Evolutionary conservation across 192 early-diverging fungal species (phyloP), one percentile per base, ranked within the genome.

Genomic region (Mortierella antarctica): DNA sequence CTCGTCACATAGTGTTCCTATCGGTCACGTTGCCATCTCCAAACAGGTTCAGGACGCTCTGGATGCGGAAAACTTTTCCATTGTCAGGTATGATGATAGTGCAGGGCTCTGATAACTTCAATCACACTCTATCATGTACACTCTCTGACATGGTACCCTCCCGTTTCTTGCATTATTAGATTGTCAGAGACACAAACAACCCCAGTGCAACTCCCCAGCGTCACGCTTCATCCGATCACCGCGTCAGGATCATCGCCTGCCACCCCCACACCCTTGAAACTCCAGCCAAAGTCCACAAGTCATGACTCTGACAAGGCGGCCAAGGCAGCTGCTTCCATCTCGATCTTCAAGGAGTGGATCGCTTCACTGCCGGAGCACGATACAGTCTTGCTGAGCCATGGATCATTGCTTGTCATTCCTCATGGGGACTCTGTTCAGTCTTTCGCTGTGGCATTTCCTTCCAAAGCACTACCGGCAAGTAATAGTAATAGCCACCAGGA

Each of bases 51-150:
- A 79, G 59, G 74, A 78, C 1, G 84, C 82, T 5, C 53, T 90
- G 58, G 84, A 87, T 31, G 56, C 77, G 0, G 79, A 87, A 57
- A 80, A 78, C 52, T 90, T 85, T 81, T 82, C 81, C 6, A 86
- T 88, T 54, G 66, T 89, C 59, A 82, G 77, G 88, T 86, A 85
- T 62, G 44, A 31, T 3, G 31, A 31, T 31, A 31, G 31, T 31
- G 31, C 31, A 31, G 31, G 31, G 31, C 31, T 1, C 31, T 31
- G 31, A 3, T 31, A 31, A 2, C 3, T 31, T 31, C 31, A 31
- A 31, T 31, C 31, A 3, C 31, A 31, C 31, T 31, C 31, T 31
- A 31, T 31, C 1, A 31, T 31, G 31, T 31, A 31, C 31, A 31
- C 31, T 31, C 31, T 31, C 31, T 31, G 31, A 31, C 31, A 2